Conservation (phyloP, 2,329 filamentous ascomycete species). For the Neofusicoccum ribis region DNA sequence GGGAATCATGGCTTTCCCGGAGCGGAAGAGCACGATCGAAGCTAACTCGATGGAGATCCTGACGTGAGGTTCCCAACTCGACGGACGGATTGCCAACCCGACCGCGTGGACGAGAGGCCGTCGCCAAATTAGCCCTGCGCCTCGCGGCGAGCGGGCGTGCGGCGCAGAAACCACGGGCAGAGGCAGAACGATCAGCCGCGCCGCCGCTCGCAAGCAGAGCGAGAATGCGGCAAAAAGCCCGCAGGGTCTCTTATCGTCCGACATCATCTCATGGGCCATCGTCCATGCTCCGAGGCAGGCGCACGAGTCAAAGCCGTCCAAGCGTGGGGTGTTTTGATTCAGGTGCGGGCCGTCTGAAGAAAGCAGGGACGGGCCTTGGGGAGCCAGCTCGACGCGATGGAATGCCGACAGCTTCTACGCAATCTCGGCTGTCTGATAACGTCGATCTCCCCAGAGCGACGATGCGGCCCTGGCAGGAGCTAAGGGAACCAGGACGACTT, state of each 20-base stretch:
- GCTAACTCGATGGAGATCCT: slow-evolving; percentile 9
- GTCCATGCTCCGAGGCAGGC: neutral
- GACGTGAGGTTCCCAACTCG: slow-evolving; percentile 8
- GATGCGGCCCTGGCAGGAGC: slow-evolving; percentile 20
- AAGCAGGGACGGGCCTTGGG: slow-evolving; percentile 15
- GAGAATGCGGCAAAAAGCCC: neutral
- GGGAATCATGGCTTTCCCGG: slow-evolving; percentile 16
- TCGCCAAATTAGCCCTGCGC: slow-evolving; percentile 7
- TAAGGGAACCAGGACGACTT: slow-evolving; percentile 39
- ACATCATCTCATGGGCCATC: slow-evolving; percentile 6
- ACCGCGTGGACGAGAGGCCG: neutral
- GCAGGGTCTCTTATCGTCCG: slow-evolving; percentile 4
- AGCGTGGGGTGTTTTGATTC: slow-evolving; percentile 21
- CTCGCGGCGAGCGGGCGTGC: neutral
- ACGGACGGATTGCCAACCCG: slow-evolving; percentile 13
- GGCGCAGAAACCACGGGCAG: neutral
- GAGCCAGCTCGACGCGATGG: slow-evolving; percentile 24
- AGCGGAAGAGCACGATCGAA: slow-evolving; percentile 17
- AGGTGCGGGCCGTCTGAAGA: slow-evolving; percentile 29
- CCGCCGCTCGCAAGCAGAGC: neutral
- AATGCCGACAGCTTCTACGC: slow-evolving; percentile 34
- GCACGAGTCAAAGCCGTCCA: slow-evolving; percentile 27
- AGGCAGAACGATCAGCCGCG: neutral
- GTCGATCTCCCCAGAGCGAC: slow-evolving; percentile 29
- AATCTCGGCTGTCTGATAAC: slow-evolving; percentile 36